Evolutionary conservation across 106 monocot genomes (phyloP), one percentile per base, ranked within the genome.

Genomic region (Platanthera guangdongensis): DNA sequence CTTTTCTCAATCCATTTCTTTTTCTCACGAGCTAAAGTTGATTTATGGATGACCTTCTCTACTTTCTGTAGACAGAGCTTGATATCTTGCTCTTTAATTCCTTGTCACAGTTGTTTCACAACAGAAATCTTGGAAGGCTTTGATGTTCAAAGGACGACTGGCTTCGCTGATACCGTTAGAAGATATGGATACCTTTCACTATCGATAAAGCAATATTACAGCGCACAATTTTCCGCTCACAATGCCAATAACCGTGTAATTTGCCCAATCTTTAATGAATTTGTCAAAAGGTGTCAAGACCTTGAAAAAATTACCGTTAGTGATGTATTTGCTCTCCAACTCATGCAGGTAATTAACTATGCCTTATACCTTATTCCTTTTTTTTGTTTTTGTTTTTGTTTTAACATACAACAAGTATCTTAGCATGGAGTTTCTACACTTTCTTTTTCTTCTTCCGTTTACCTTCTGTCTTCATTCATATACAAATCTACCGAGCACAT

Each of bases 81-180:
- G 4, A 10, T 32, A 9, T 32, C 21, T 8, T 60, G 6, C 9
- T 64, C 64, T 30, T 64, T 32, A 32, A 51, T 76, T 57, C 5
- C 57, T 52, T 76, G 71, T 77, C 86, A 73, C 91, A 97, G 97
- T 51, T 97, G 97, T 75, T 94, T 94, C 71, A 97, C 97, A 50
- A 94, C 97, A 80, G 97, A 94, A 82, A 90, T 94, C 74, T 81
- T 94, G 55, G 97, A 97, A 91, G 97, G 97, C 57, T 97, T 97
- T 85, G 94, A 97, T 82, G 89, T 94, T 14, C 94, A 91, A 74
- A 89, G 93, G 73, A 97, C 97, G 8, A 83, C 15, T 68, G 91
- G 97, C 52, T 82, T 87, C 77, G 86, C 80, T 64, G 97, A 97
- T 55, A 97, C 97, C 15, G 51, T 91, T 28, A 91, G 84, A 72